Percentiles rank a stretch among this genome's conserved stretches.
Evolutionary conservation across 495 filamentous ascomycete genomes (phyloP).

Genomic region (Lepidopterella palustris): DNA sequence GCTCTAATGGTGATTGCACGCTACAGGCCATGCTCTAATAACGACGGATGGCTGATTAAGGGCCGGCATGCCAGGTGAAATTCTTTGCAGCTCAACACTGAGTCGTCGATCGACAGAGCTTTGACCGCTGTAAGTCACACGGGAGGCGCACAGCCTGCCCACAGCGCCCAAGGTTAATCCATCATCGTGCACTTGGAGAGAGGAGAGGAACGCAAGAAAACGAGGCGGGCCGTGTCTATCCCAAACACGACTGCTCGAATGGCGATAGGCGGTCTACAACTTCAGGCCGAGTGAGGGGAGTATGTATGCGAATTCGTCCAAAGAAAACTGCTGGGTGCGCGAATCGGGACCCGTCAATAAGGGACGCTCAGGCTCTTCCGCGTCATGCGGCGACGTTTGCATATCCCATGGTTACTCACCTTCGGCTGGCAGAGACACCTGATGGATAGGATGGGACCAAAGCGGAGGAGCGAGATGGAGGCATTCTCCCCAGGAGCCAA

Average conservation of each 20-base stretch:
- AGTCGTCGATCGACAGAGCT: constrained; percentile 22
- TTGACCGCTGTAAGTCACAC: constrained; percentile 26
- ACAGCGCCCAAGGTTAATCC: neutral
- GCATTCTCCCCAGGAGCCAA: neutral
- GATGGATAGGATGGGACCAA: neutral
- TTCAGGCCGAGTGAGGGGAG: no score
- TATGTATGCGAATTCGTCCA: no score
- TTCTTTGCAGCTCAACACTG: neutral
- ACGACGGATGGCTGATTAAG: neutral
- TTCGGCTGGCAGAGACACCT: neutral
- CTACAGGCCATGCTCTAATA: neutral
- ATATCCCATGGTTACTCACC: neutral
- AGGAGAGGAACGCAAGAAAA: neutral
- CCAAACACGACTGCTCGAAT: neutral
- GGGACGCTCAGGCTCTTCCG: neutral
- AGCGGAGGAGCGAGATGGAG: neutral
- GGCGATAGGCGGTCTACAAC: no score
- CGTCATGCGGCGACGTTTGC: constrained; percentile 1
- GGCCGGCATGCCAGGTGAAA: neutral
- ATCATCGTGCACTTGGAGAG: neutral
- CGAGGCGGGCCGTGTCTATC: constrained; percentile 1
- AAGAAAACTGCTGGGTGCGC: no score
- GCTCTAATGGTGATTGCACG: neutral
- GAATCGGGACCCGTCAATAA: no score
- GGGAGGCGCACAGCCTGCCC: constrained; percentile 7